phyloP scores from a whole-genome alignment of 345 rosid species.

The Mallotus nudiflorus region DNA sequence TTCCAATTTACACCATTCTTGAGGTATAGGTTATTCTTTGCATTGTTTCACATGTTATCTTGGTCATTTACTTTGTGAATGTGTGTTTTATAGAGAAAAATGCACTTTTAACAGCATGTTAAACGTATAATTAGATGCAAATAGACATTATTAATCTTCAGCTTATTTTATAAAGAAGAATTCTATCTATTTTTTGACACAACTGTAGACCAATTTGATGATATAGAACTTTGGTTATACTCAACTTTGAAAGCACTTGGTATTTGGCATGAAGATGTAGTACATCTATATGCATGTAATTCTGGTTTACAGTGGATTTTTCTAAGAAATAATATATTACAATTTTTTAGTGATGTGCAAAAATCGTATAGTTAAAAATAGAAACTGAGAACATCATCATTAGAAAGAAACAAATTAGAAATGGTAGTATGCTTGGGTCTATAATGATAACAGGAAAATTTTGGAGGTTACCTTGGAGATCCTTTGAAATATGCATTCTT shows the following conservation, averaged over 20 bases:
- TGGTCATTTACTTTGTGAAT: background rate
- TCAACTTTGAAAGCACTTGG: too few species aligned
- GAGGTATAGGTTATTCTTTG: conserved; percentile 50
- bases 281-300: too few species aligned
- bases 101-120: background rate
- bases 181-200: background rate
- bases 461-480: background rate
- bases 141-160: too few species aligned
- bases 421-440: background rate
- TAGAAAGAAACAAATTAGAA: background rate
- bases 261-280: too few species aligned
- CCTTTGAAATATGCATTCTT: background rate
- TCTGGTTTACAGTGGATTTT: background rate
- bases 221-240: background rate
- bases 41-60: background rate
- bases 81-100: background rate
- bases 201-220: background rate
- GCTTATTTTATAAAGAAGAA: background rate
- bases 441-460: background rate
- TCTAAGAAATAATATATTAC: background rate
- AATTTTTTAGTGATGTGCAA: background rate
- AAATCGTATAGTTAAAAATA: too few species aligned
- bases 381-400: background rate
- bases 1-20: conserved; percentile 81
- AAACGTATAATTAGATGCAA: background rate